Conservation (phyloP, 257 asterid species). For the Fraxinus excelsior region DNA sequence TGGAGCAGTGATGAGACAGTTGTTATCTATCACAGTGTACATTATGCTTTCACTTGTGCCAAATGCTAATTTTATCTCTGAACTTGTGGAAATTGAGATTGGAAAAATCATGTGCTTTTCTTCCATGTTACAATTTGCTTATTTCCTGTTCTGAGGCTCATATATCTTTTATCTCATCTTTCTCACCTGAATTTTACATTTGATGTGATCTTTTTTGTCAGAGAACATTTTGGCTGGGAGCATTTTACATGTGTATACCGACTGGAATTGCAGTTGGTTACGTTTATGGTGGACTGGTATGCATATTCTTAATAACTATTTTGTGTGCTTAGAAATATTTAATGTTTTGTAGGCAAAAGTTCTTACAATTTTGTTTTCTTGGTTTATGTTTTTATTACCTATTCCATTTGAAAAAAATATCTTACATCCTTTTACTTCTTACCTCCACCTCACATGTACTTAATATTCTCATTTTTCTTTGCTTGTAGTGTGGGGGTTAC, state of each 20-base stretch:
- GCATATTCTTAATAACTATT: constrained; percentile 31
- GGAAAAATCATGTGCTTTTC: neutral
- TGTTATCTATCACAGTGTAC: neutral
- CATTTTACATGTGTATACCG: constrained; percentile 98
- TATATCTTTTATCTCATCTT: constrained; percentile 1
- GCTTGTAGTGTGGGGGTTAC: constrained; percentile 56
- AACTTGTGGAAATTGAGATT: neutral
- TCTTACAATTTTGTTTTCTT: constrained; percentile 15
- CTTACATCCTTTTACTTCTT: neutral
- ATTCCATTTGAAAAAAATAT: neutral
- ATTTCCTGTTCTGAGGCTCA: constrained; percentile 8
- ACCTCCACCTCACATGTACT: neutral
- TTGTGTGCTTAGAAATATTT: neutral
- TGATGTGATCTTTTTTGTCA: constrained; percentile 36
- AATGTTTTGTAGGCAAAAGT: neutral
- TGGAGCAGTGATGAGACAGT: neutral
- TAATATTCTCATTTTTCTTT: constrained; percentile 13
- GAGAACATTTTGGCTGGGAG: constrained; percentile 94
- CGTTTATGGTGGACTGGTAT: constrained; percentile 92
- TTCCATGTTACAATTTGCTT: neutral
- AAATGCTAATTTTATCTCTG: neutral
- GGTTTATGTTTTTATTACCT: neutral
- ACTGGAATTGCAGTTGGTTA: constrained; percentile 90
- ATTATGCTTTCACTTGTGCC: constrained; percentile 2
- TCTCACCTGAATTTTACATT: constrained; percentile 6